Evolutionary conservation across 164 flowering plant genomes (phyloP).

Genomic region (Litsea cubeba): DNA sequence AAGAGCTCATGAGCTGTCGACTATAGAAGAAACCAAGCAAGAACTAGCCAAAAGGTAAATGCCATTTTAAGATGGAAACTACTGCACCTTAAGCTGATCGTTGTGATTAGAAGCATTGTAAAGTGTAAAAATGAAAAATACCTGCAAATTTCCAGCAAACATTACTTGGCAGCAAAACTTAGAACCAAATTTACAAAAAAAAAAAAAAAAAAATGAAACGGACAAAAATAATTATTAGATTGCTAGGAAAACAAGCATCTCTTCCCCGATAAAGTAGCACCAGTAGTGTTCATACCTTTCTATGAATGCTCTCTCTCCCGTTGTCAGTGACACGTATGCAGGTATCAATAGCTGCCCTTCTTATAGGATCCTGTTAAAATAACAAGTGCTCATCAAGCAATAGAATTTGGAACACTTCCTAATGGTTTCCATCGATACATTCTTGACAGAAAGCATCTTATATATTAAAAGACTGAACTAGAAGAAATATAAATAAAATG

Average conservation of each 20-base stretch:
- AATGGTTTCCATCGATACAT: not conserved
- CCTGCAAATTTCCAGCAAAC: constrained; percentile 40
- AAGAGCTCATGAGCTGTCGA: not conserved
- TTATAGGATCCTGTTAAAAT: constrained; percentile 55
- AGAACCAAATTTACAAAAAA: no score
- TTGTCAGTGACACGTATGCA: constrained; percentile 77
- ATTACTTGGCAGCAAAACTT: not conserved
- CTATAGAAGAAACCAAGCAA: not conserved
- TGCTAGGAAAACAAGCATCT: not conserved
- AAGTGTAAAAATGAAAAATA: constrained; percentile 78
- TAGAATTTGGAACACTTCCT: not conserved
- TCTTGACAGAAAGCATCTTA: not conserved
- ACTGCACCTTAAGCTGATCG: constrained; percentile 72
- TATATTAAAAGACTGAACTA: no score
- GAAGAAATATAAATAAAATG: no score
- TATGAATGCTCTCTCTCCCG: constrained; percentile 71
- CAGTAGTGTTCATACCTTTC: constrained; percentile 44
- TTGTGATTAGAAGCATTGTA: constrained; percentile 59
- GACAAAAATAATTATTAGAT: not conserved
- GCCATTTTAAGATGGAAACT: not conserved
- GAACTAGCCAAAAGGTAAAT: not conserved
- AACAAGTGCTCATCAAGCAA: not conserved
- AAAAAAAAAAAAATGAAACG: no score
- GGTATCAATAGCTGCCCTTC: constrained; percentile 67
- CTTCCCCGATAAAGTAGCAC: not conserved